phyloP scores from a whole-genome alignment of 2,329 filamentous ascomycete species.

The Dryadomyces quercus-mongolicae region DNA sequence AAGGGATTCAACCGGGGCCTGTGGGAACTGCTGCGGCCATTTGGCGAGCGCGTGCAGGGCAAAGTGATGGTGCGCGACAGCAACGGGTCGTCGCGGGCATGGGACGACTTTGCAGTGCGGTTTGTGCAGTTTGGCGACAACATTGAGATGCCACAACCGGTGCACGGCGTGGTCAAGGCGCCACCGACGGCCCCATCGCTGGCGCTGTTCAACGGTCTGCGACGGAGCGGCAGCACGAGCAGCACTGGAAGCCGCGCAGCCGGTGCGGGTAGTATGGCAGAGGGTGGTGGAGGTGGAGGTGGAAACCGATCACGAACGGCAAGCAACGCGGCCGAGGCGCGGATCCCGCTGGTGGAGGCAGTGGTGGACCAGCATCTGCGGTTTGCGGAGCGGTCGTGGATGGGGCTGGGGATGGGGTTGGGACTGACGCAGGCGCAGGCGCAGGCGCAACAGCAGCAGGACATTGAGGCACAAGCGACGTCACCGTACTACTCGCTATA shows the following conservation, averaged over 20 bases:
- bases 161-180: constrained; percentile 20
- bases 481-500: constrained; percentile 82
- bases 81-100: constrained; percentile 66
- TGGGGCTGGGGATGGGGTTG: constrained; percentile 23
- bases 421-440: constrained; percentile 9
- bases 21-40: constrained; percentile 76
- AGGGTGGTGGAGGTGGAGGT: constrained; percentile 9
- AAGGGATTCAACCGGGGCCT: constrained; percentile 80
- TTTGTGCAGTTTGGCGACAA: constrained; percentile 62
- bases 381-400: constrained; percentile 54
- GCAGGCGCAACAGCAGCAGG: constrained; percentile 23
- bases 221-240: neutral
- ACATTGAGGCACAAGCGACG: constrained; percentile 35
- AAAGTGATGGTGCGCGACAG: constrained; percentile 88
- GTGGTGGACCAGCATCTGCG: constrained; percentile 69
- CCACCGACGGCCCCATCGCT: constrained; percentile 6
- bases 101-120: constrained; percentile 82
- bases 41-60: constrained; percentile 77
- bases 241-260: neutral
- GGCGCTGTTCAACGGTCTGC: neutral
- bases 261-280: constrained; percentile 8
- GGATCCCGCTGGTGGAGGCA: constrained; percentile 62
- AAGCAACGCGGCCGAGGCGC: constrained; percentile 18
- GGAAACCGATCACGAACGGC: neutral
- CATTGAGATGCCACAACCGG: constrained; percentile 36